phyloP scores from a whole-genome alignment of 305 asterid species.

The Coffea humblotiana region DNA sequence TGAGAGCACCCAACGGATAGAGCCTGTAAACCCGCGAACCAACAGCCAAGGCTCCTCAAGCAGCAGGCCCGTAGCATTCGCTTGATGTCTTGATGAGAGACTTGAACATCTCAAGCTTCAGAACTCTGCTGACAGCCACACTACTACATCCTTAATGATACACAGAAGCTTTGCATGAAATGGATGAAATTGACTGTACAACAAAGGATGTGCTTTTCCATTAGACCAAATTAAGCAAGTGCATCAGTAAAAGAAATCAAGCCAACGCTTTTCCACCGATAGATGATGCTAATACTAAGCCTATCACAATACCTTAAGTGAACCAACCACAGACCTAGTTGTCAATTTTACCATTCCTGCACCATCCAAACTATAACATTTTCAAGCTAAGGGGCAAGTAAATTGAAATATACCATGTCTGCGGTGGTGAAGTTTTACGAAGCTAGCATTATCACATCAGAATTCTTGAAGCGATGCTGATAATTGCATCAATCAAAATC shows the following conservation, averaged over 20 bases:
- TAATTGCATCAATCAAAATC: neutral
- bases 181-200: neutral
- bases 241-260: neutral
- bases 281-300: neutral
- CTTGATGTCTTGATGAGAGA: neutral
- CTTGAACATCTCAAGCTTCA: slow-evolving; percentile 7
- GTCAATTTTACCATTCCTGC: neutral
- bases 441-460: neutral
- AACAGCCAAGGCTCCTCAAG: neutral
- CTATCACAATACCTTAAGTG: neutral
- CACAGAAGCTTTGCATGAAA: neutral
- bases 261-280: neutral
- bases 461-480: neutral
- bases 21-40: neutral
- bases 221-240: neutral
- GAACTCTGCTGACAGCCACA: slow-evolving; percentile 13
- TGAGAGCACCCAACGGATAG: neutral
- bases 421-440: neutral
- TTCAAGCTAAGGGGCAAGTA: neutral
- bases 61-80: neutral
- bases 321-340: neutral
- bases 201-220: neutral
- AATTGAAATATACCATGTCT: neutral
- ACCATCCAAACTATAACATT: neutral
- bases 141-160: neutral